Conservation (phyloP, 2,329 filamentous ascomycete genomes). For the Neurospora sp. region DNA sequence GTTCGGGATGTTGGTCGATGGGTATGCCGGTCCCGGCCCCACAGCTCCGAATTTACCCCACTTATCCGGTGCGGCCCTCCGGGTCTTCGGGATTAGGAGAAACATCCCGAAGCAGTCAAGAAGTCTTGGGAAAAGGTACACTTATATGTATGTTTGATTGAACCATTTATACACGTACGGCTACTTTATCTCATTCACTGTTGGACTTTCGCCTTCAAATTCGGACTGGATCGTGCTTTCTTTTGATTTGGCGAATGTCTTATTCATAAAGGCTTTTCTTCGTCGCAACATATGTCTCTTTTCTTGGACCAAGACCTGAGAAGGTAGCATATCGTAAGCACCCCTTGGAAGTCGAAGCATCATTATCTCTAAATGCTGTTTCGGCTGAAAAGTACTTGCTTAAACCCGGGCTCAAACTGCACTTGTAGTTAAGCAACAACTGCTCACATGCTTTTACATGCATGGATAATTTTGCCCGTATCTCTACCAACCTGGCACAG, state of each 20-base stretch:
- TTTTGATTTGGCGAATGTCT: no score
- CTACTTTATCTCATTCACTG: no score
- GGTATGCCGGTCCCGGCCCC: background rate
- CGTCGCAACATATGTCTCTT: no score
- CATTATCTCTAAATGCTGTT: background rate
- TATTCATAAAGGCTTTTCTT: no score
- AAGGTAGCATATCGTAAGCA: no score
- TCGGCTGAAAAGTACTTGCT: background rate
- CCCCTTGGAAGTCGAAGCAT: no score
- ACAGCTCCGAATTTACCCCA: background rate
- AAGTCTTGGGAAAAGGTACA: background rate
- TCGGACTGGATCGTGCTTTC: no score
- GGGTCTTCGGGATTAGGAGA: no score
- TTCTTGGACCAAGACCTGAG: no score
- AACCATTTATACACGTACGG: no score
- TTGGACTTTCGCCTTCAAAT: no score
- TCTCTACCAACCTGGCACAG: background rate
- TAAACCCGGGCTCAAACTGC: background rate
- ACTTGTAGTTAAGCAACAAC: background rate
- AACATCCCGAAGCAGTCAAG: background rate
- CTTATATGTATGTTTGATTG: background rate
- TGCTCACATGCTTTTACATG: background rate
- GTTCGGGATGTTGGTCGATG: no score
- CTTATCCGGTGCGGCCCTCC: background rate
- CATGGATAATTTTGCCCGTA: background rate